A percentile compares a stretch with the other conserved stretches of the same genome.
Evolutionary conservation across 2,329 filamentous ascomycete species (phyloP).

Genomic region (Sphaerulina musiva): DNA sequence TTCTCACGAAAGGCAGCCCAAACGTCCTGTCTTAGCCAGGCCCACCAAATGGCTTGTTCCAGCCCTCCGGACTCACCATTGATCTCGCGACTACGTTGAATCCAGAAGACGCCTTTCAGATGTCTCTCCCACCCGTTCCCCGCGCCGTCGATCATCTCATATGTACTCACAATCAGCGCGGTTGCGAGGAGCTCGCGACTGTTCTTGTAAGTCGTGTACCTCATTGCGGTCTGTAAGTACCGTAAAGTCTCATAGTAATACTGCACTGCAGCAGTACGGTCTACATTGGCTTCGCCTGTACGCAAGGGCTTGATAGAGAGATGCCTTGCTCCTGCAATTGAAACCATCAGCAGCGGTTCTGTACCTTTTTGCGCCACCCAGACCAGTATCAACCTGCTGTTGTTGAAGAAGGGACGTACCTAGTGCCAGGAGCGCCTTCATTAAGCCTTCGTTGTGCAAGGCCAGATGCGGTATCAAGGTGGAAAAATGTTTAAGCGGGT

Average conservation of each 20-base stretch:
- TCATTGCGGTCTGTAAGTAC: constrained; percentile 55
- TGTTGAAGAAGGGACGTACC: constrained; percentile 16
- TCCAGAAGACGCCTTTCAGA: constrained; percentile 60
- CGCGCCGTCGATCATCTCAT: constrained; percentile 59
- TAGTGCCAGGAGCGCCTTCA: constrained; percentile 53
- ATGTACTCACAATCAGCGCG: constrained; percentile 55
- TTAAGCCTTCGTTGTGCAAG: constrained; percentile 49
- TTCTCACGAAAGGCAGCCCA: constrained; percentile 59
- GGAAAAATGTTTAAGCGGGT: constrained; percentile 38
- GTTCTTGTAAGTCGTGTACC: constrained; percentile 52
- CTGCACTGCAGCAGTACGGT: constrained; percentile 36
- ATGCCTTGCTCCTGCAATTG: constrained; percentile 41
- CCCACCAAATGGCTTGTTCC: constrained; percentile 57
- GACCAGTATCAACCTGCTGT: not conserved
- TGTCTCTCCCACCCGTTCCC: constrained; percentile 56
- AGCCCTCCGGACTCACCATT: constrained; percentile 54
- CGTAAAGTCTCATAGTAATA: constrained; percentile 60
- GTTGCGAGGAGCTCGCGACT: constrained; percentile 55
- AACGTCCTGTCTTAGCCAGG: constrained; percentile 59
- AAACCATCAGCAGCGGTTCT: not conserved
- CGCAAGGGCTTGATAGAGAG: constrained; percentile 37
- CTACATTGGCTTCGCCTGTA: constrained; percentile 24
- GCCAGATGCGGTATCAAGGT: constrained; percentile 38
- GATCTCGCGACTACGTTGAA: constrained; percentile 56
- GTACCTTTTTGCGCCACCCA: too few relatives aligned